Evolutionary conservation across 352 stramenopile species (phyloP).

Genomic region (Phytopythium vexans): DNA sequence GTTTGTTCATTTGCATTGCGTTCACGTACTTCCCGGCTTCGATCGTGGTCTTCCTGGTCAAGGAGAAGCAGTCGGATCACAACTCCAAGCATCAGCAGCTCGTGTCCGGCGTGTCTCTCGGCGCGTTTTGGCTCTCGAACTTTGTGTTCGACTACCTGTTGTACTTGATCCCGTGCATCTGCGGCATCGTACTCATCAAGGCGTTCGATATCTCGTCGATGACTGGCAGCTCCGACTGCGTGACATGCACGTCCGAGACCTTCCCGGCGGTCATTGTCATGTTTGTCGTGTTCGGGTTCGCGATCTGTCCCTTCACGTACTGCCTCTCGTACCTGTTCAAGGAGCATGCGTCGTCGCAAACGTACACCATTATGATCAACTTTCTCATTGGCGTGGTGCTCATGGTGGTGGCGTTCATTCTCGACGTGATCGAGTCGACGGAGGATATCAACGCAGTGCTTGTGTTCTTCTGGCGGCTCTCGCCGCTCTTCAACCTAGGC

Average conservation of each 20-base stretch:
- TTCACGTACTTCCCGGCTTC: conserved; percentile 88
- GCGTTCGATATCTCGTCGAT: conserved; percentile 41
- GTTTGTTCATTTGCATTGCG: conserved; percentile 82
- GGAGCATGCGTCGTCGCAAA: too few species aligned
- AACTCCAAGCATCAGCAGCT: conserved; percentile 96
- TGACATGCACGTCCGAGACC: conserved; percentile 38
- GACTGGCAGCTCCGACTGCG: conserved; percentile 39
- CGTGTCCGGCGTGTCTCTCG: conserved; percentile 90
- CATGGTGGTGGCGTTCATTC: conserved; percentile 49
- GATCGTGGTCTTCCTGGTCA: conserved; percentile 93
- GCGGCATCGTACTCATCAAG: conserved; percentile 45
- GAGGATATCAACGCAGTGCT: conserved; percentile 43
- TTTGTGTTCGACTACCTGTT: conserved; percentile 92
- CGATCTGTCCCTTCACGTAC: conserved; percentile 46
- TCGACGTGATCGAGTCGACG: conserved; percentile 43
- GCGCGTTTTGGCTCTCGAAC: conserved; percentile 95
- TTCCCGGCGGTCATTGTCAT: conserved; percentile 52
- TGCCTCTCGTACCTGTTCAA: too few species aligned
- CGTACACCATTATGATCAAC: conserved; percentile 66
- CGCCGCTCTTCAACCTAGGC: conserved; percentile 53
- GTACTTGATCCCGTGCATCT: conserved; percentile 80
- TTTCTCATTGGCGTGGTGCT: conserved; percentile 57
- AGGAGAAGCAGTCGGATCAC: conserved; percentile 81
- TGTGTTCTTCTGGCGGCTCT: conserved; percentile 70
- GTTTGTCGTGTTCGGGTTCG: conserved; percentile 55